Evolutionary conservation across 2,329 filamentous ascomycete species (phyloP).

Genomic region (Microthyrium microscopicum): DNA sequence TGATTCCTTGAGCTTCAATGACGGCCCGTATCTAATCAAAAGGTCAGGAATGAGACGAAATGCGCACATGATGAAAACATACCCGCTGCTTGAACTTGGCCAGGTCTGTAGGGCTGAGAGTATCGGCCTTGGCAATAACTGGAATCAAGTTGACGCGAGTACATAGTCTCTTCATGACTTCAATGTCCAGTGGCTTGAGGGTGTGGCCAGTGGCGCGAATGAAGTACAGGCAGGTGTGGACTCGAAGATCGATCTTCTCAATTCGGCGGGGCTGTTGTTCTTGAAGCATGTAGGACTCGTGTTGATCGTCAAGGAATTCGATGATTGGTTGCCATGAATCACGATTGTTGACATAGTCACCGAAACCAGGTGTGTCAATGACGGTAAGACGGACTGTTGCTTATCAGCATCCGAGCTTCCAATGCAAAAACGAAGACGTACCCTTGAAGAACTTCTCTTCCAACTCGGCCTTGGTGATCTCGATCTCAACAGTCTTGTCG

Average conservation of each 20-base stretch:
- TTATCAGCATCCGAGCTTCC: slow-evolving; percentile 1
- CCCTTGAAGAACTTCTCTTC: slow-evolving; percentile 99
- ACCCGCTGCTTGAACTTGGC: slow-evolving; percentile 91
- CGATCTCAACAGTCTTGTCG: slow-evolving; percentile 99
- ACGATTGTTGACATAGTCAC: slow-evolving; percentile 99
- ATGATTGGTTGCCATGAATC: slow-evolving; percentile 99
- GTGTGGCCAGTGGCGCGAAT: slow-evolving; percentile 97
- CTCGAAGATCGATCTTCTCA: slow-evolving; percentile 98
- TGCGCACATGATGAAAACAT: slow-evolving; percentile 21
- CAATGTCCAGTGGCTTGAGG: slow-evolving; percentile 94
- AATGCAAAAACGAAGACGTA: slow-evolving; percentile 22
- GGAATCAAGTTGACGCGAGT: slow-evolving; percentile 97
- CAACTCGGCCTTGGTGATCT: slow-evolving; percentile 98
- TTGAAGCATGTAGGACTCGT: slow-evolving; percentile 99
- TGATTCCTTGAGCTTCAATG: slow-evolving; percentile 96
- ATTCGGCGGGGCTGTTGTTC: slow-evolving; percentile 96
- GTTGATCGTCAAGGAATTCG: slow-evolving; percentile 98
- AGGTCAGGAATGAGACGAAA: slow-evolving; percentile 17
- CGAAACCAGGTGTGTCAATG: slow-evolving; percentile 96
- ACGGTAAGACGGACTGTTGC: slow-evolving; percentile 81
- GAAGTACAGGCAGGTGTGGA: slow-evolving; percentile 97
- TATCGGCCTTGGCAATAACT: slow-evolving; percentile 97
- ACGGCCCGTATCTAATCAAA: slow-evolving; percentile 65
- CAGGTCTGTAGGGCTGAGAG: slow-evolving; percentile 80
- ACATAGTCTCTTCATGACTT: slow-evolving; percentile 99